Base-by-base conservation (phyloP, 2,329 filamentous ascomycete species). In the Bipolaris gigantea region DNA sequence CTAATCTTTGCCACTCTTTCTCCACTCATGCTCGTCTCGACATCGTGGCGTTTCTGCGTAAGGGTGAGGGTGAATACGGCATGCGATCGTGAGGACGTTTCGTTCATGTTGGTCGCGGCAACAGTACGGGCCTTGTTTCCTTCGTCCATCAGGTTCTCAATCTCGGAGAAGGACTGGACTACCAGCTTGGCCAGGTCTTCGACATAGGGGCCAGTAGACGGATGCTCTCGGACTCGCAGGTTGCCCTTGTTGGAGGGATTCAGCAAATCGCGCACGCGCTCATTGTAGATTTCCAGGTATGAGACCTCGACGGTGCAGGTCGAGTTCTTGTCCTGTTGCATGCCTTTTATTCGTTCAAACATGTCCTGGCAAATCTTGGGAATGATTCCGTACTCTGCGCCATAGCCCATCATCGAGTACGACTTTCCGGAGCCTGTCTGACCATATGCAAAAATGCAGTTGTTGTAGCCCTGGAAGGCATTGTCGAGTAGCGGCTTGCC, bases 381-480 rank as follows among this genome's bases (percentile, higher is more conserved):
- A 59, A 97, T 97, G 60, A 99, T 94, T 74, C 94, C 94, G 53
- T 92, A 85, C 71, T 99, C 93, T 69, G 93, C 89, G 49, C 94
- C 94, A 77, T 97, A 99, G 44, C 94, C 94, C 94, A 99, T 99
- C 93, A 99, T 99, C 30, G 92, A 97, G 76, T 99, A 99, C 15
- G 92, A 97, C 79, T 99, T 99, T 76, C 94, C 94, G 1, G 94
- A 97, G 64, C 94, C 94, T 2, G 94, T 99, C 79, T 99, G 94
- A 16, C 94, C 94, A 73, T 99, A 99, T 13, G 94, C 94, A 73
- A 99, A 99, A 71, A 99, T 99, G 81, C 94, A 99, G 76, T 97
- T 99, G 81, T 99, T 97, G 80, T 97, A 99, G 40, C 94, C 94
- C 69, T 93, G 86, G 73, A 99, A 99, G 16, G 94, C 94, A 84